These are phyloP conservation scores for Fusarium sp. DNA, from an alignment of 2,329 filamentous ascomycete genomes.

Conservation along the genomic window DNA sequence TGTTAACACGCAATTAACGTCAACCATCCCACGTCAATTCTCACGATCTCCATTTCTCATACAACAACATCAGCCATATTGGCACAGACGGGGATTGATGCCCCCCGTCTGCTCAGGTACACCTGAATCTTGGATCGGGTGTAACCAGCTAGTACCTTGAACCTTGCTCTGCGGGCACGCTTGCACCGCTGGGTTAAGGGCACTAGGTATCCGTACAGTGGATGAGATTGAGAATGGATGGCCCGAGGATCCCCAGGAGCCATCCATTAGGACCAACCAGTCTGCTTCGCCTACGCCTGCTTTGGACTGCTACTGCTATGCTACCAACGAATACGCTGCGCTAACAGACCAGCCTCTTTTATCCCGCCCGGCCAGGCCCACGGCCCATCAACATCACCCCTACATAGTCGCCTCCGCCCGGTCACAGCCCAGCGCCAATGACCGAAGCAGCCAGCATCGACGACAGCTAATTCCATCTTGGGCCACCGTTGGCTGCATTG, in stretches of 20 bases:
- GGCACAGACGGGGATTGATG: slow-evolving; percentile 14
- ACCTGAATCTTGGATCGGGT: slow-evolving; percentile 33
- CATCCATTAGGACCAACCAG: slow-evolving; percentile 1
- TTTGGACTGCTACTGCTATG: no score
- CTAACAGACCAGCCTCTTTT: slow-evolving; percentile 4
- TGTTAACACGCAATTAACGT: slow-evolving; percentile 7
- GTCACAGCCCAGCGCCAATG: slow-evolving; percentile 36
- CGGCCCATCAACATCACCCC: slow-evolving; percentile 30
- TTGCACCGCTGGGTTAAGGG: slow-evolving; percentile 8
- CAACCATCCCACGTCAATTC: not conserved
- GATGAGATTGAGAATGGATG: slow-evolving; percentile 3
- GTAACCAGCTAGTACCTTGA: slow-evolving; percentile 14
- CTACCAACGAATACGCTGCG: no score
- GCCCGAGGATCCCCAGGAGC: slow-evolving; percentile 3
- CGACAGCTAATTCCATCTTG: slow-evolving; percentile 42
- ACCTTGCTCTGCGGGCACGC: slow-evolving; percentile 1
- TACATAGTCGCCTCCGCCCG: slow-evolving; percentile 20
- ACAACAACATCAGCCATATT: not conserved
- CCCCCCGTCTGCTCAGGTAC: slow-evolving; percentile 30
- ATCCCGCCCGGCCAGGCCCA: slow-evolving; percentile 16
- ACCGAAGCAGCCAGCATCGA: slow-evolving; percentile 40
- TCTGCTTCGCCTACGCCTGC: no score
- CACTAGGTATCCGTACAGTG: not conserved
- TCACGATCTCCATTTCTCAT: not conserved
- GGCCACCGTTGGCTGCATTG: slow-evolving; percentile 29